Evolutionary conservation across 345 rosid genomes (phyloP), one percentile per base, ranked within the genome.

Genomic region (Syzygium oleosum): DNA sequence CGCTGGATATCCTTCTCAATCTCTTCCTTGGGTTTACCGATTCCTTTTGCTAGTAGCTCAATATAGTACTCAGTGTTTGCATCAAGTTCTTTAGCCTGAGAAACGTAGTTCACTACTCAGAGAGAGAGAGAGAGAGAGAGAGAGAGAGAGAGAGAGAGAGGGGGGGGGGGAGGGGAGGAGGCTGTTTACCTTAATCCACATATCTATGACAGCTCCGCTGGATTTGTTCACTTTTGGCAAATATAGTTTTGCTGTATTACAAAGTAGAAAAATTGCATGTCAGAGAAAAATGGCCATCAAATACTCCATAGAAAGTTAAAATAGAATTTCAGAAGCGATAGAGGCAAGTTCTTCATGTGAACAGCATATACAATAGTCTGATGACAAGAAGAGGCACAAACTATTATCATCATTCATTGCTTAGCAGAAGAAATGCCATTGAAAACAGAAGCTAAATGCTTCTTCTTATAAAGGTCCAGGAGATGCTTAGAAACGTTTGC

Each of bases 71-170:
- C 96, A 1, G 98, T 89, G 88, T 93, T 93, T 84, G 95, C 93
- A 88, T 95, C 97, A 29, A 96, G 94, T 84, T 98, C 98, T 91
- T 94, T 94, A 80, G 97, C 98, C 99, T 96, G 87, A 51, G 86
- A 56, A 34, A 59, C 41, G 27, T 43, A 43, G 46, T 46, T 58
- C 65, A 27, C n/a, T 25, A 46, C 41, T 85, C 55, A 61, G 13
- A 84, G 17, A 77, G 87, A 86, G 84, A 89, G 89, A 3, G 54
- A 58, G 53, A 85, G 46, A 55, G 1, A 51, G 87, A 78, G 25
- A 68, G 56, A 41, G 56, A 87, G 14, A 52, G 52, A 85, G 63
- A 83, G 25, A 56, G 56, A 5, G 29, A 58, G 78, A 46, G 34
- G 25, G 84, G 55, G 41, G 85, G 84, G 85, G 59, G 77, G 52